Evolutionary conservation across 495 filamentous ascomycete genomes (phyloP), one percentile per base, ranked within the genome.

Genomic region (Penicillium alfredii): DNA sequence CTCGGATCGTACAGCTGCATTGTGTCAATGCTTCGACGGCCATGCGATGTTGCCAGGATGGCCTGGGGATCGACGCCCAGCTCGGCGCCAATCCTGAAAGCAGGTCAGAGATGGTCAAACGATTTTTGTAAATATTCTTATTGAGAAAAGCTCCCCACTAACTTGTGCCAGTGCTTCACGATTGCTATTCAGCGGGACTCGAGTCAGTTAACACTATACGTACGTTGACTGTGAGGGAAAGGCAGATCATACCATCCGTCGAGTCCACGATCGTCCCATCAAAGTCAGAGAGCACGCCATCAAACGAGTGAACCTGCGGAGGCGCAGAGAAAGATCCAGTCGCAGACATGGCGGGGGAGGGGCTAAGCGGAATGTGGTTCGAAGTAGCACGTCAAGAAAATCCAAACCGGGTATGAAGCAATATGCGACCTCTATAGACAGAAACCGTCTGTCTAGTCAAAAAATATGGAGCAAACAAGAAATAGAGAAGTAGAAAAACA

Each of bases 121-220:
- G 7, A 16, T 43, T 15, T 29, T 10, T n/a, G n/a, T n/a, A n/a
- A n/a, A n/a, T n/a, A n/a, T n/a, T n/a, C n/a, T n/a, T n/a, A n/a
- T n/a, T 25, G 23, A 25, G 23, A 25, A 25, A 25, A 0, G 23
- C 23, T 25, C 8, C 23, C 16, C 27, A 66, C 74, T 68, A 64
- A 89, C 85, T 75, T 72, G 44, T 84, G 72, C 92, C 92, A 98
- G 62, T 94, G 82, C 59, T 95, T 94, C 36, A 86, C 77, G 23
- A 98, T 88, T 8, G 92, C 92, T 86, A 29, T 21, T 34, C n/a
- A n/a, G n/a, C n/a, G n/a, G n/a, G n/a, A 13, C 3, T 4, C 27
- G 6, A 12, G 11, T 14, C 22, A 25, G 29, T 53, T 10, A 49
- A 43, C 33, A 27, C 18, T 36, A 6, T 19, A 30, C 33, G 12